phyloP scores from a whole-genome alignment of 176 grass and related monocot genomes.

The Phoenix roebelenii region DNA sequence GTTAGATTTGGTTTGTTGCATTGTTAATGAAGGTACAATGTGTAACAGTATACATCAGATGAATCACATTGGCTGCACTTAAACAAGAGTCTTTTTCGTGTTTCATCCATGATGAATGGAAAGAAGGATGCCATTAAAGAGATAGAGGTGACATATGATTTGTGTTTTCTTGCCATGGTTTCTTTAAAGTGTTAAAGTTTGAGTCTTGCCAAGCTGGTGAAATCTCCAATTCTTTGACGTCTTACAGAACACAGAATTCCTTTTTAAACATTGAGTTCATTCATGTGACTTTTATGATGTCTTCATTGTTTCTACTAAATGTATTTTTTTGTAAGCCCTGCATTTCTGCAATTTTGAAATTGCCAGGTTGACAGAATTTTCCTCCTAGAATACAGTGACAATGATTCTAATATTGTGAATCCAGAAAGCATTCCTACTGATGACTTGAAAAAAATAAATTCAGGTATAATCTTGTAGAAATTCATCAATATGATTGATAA shows the following conservation, averaged over 20 bases:
- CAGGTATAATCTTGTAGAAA: constrained; percentile 28
- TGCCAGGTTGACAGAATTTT: constrained; percentile 78
- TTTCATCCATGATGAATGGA: constrained; percentile 88
- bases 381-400: constrained; percentile 44
- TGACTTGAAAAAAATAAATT: constrained; percentile 1
- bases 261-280: too few relatives aligned
- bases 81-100: constrained; percentile 71
- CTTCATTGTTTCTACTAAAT: too few relatives aligned
- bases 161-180: neutral
- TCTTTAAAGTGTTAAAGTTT: too few relatives aligned
- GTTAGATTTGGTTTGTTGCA: neutral
- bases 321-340: too few relatives aligned
- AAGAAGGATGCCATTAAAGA: constrained; percentile 87
- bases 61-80: constrained; percentile 71
- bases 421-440: constrained; percentile 6
- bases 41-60: constrained; percentile 53
- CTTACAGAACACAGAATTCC: too few relatives aligned
- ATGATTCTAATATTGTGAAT: constrained; percentile 19
- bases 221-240: too few relatives aligned
- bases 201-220: too few relatives aligned
- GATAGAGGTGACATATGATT: constrained; percentile 49
- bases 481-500: too few relatives aligned
- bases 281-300: too few relatives aligned
- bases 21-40: too few relatives aligned
- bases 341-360: constrained; percentile 10